Conservation (phyloP, 2,329 filamentous ascomycete genomes). For the Phialocephala sp. region DNA sequence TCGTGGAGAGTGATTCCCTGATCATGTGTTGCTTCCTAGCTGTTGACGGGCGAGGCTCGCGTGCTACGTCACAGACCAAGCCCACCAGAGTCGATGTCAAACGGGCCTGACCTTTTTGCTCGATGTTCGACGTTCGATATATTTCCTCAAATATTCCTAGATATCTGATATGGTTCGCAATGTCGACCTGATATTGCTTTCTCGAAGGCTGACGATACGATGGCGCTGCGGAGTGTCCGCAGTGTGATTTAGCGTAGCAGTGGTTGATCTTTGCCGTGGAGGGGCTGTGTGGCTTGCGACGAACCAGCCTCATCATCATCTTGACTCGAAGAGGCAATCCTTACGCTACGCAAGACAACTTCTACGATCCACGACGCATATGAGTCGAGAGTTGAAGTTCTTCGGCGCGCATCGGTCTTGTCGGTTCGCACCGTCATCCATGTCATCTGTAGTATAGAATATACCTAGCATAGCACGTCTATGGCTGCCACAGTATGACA, state of each 20-base stretch:
- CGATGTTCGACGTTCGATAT: conserved; percentile 10
- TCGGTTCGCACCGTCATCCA: neutral
- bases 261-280: conserved; percentile 16
- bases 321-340: conserved; percentile 18
- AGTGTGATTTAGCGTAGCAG: conserved; percentile 8
- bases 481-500: neutral
- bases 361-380: neutral
- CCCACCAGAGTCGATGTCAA: neutral
- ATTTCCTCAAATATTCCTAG: neutral
- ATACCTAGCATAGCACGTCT: neutral
- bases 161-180: neutral
- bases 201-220: neutral
- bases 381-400: neutral
- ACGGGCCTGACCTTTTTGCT: neutral
- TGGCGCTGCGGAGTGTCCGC: neutral
- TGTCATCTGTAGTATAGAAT: neutral
- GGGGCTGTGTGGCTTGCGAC: conserved; percentile 22
- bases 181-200: neutral
- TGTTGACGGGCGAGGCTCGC: conserved; percentile 10
- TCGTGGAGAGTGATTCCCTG: neutral
- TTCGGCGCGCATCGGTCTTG: neutral
- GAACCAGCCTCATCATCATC: conserved; percentile 20
- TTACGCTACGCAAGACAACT: conserved; percentile 7
- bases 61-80: conserved; percentile 7
- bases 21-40: conserved; percentile 15